Percentiles rank a stretch among this genome's conserved stretches.
Conservation (phyloP, 2,329 filamentous ascomycete species). For the Coniella lustricola region DNA sequence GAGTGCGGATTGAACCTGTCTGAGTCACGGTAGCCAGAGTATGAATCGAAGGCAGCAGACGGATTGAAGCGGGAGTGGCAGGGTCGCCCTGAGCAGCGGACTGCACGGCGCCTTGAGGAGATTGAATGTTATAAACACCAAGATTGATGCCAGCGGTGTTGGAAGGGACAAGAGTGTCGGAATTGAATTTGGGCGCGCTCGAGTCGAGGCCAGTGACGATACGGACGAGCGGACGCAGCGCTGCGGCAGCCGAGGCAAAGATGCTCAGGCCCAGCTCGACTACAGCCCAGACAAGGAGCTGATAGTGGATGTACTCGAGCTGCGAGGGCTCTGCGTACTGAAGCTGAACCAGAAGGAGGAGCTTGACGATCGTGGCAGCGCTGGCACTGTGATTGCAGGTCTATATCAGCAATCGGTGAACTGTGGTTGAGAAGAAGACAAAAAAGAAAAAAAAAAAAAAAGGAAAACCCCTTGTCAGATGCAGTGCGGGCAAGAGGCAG, state of each 20-base stretch:
- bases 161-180: not conserved
- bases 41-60: too few relatives aligned
- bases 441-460: too few relatives aligned
- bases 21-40: too few relatives aligned
- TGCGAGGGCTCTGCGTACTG: constrained; percentile 18
- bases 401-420: not conserved
- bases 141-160: too few relatives aligned
- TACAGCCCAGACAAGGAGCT: constrained; percentile 26
- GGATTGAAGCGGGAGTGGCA: too few relatives aligned
- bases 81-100: too few relatives aligned
- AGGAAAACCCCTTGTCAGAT: too few relatives aligned
- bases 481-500: not conserved
- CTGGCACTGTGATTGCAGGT: constrained; percentile 21
- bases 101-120: too few relatives aligned
- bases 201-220: not conserved
- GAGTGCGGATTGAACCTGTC: too few relatives aligned
- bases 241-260: constrained; percentile 25
- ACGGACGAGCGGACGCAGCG: constrained; percentile 23
- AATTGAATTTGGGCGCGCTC: not conserved
- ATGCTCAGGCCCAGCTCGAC: constrained; percentile 18
- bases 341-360: constrained; percentile 25
- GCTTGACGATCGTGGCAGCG: constrained; percentile 27
- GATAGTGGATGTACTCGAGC: constrained; percentile 22
- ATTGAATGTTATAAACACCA: too few relatives aligned
- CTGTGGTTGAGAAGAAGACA: too few relatives aligned